Conservation (phyloP, 495 filamentous ascomycete species). For the Penicillium odoratum region DNA sequence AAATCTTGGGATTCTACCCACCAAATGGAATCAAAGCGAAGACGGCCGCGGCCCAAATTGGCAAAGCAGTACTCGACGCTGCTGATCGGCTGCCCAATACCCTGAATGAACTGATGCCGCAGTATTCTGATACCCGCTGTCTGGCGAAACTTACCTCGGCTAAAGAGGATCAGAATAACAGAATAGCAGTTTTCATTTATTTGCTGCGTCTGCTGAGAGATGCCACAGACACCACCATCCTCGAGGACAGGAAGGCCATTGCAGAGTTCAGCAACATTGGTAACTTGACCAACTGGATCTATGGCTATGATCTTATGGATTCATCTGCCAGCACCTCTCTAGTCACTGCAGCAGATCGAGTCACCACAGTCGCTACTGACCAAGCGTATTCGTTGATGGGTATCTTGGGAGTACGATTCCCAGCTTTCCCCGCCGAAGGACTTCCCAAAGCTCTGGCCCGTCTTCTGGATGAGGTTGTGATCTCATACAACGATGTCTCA, state of each 20-base stretch:
- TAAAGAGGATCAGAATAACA: not conserved
- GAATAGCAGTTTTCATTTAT: not conserved
- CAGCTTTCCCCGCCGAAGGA: constrained; percentile 20
- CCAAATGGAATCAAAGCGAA: constrained; percentile 6
- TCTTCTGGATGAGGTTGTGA: constrained; percentile 20
- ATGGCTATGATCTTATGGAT: not conserved
- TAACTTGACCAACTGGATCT: constrained; percentile 2
- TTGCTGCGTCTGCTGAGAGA: not conserved
- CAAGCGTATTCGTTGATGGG: constrained; percentile 24
- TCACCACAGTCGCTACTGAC: constrained; percentile 17
- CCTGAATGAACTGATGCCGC: not conserved
- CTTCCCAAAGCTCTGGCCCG: constrained; percentile 18
- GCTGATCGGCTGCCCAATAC: not conserved
- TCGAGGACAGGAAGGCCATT: constrained; percentile 9
- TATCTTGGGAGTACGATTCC: constrained; percentile 20
- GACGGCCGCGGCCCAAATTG: constrained; percentile 6
- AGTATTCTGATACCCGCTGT: not conserved
- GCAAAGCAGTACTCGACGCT: constrained; percentile 7
- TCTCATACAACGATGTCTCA: constrained; percentile 14
- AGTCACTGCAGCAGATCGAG: constrained; percentile 11
- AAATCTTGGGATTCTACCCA: not conserved
- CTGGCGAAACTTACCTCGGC: not conserved
- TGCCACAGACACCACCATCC: not conserved
- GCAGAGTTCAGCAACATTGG: not conserved
- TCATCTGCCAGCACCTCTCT: constrained; percentile 16